phyloP scores from a whole-genome alignment of 306 rosid genomes.

The Potentilla sterilis region DNA sequence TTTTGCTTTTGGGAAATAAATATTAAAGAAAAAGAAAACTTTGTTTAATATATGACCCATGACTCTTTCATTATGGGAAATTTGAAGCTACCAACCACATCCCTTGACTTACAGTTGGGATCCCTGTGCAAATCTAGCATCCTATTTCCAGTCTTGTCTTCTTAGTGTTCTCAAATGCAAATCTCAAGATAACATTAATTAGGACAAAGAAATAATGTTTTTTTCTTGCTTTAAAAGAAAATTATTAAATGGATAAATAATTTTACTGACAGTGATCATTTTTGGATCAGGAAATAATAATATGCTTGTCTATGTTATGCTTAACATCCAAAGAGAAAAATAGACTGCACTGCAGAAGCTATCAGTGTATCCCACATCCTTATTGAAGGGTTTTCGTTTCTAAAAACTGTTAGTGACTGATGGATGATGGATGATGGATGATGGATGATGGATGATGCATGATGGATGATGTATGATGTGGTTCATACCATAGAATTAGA shows the following conservation, averaged over 20 bases:
- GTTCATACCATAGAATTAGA: not conserved
- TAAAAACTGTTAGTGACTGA: not conserved
- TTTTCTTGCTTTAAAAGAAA: not conserved
- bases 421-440: not conserved
- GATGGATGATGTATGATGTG: not conserved
- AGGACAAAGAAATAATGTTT: not conserved
- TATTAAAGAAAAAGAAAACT: no score
- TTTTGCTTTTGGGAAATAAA: not conserved
- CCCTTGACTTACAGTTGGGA: not conserved
- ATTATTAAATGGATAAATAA: not conserved
- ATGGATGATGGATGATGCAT: no score
- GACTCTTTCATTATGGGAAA: not conserved
- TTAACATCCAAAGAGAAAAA: not conserved
- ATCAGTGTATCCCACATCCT: not conserved
- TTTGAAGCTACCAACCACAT: not conserved
- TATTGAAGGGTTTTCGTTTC: not conserved
- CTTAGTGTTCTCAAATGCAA: not conserved
- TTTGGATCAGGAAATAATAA: not conserved
- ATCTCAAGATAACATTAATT: not conserved
- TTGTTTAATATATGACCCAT: no score
- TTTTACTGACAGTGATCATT: not conserved
- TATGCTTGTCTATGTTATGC: not conserved
- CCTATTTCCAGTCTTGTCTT: not conserved
- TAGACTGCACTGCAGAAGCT: not conserved
- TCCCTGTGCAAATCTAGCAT: not conserved